These are phyloP conservation scores for Cronartium quercuum DNA, from an alignment of 1,284 basidiomycete species.

Conservation along the genomic window DNA sequence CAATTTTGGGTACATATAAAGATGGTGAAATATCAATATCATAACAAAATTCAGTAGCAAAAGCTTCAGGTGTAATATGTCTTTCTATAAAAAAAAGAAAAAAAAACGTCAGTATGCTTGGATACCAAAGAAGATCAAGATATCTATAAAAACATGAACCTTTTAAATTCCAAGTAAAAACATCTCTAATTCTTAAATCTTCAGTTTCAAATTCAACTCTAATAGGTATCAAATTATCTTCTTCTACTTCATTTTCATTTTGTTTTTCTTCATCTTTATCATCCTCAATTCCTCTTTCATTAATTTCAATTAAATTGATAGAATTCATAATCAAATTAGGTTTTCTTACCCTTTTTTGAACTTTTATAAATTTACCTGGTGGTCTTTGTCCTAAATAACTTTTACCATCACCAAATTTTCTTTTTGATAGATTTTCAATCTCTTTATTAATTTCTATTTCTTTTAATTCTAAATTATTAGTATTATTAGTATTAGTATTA, in stretches of 20 bases:
- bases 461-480: not conserved
- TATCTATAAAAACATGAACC: slow-evolving; percentile 53
- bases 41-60: slow-evolving; percentile 75
- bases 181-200: slow-evolving; percentile 81
- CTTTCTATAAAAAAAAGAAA: slow-evolving; percentile 49
- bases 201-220: slow-evolving; percentile 91
- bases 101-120: slow-evolving; percentile 19
- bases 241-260: slow-evolving; percentile 45
- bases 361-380: slow-evolving; percentile 68
- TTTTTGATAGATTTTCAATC: not conserved
- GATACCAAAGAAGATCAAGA: not conserved
- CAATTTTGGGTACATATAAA: slow-evolving; percentile 68
- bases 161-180: slow-evolving; percentile 92
- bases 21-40: slow-evolving; percentile 71
- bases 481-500: not conserved
- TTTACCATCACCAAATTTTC: slow-evolving; percentile 55
- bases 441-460: not conserved
- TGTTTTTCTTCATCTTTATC: slow-evolving; percentile 54
- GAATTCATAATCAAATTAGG: slow-evolving; percentile 10
- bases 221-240: slow-evolving; percentile 69
- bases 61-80: slow-evolving; percentile 71
- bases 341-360: slow-evolving; percentile 50
- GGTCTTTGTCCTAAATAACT: slow-evolving; percentile 82
- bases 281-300: slow-evolving; percentile 54
- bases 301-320: slow-evolving; percentile 43